A percentile compares a stretch with the other conserved stretches of the same genome.
phyloP scores from a whole-genome alignment of 495 filamentous ascomycete species.

The Daldinia caldariorum region DNA sequence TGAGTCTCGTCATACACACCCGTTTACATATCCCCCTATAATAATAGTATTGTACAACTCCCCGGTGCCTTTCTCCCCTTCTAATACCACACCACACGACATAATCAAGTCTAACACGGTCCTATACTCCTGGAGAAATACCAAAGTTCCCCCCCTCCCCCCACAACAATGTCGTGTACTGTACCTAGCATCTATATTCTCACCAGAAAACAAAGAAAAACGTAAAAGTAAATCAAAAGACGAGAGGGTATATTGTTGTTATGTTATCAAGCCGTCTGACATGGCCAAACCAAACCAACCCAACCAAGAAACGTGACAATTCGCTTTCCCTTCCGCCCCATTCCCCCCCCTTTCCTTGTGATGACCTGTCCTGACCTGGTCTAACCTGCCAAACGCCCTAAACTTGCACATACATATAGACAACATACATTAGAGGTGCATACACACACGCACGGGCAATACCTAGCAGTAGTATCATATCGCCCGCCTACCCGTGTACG shows the following conservation, averaged over 20 bases:
- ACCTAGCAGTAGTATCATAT: constrained; percentile 2
- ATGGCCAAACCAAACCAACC: not conserved
- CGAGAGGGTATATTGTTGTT: constrained; percentile 40
- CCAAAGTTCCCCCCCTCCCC: not conserved
- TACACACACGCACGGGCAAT: no score
- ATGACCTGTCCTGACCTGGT: constrained; percentile 28
- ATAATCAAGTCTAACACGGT: no score
- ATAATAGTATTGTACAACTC: no score
- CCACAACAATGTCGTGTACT: constrained; percentile 24
- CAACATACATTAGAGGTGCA: no score
- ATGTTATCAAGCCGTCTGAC: constrained; percentile 16
- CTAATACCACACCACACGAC: no score
- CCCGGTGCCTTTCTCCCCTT: not conserved
- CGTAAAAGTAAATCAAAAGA: not conserved
- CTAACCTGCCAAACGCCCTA: not conserved
- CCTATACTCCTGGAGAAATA: not conserved
- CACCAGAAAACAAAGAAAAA: constrained; percentile 12
- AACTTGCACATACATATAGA: no score
- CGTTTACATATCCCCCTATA: no score
- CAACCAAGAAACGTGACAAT: constrained; percentile 28
- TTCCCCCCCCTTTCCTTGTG: not conserved
- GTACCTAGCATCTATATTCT: constrained; percentile 22
- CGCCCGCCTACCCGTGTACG: constrained; percentile 20
- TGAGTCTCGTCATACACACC: constrained; percentile 31
- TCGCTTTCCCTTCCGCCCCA: constrained; percentile 21